These are phyloP conservation scores for Phytophthora pisi DNA, from an alignment of 352 stramenopile genomes.

Conservation along the genomic window DNA sequence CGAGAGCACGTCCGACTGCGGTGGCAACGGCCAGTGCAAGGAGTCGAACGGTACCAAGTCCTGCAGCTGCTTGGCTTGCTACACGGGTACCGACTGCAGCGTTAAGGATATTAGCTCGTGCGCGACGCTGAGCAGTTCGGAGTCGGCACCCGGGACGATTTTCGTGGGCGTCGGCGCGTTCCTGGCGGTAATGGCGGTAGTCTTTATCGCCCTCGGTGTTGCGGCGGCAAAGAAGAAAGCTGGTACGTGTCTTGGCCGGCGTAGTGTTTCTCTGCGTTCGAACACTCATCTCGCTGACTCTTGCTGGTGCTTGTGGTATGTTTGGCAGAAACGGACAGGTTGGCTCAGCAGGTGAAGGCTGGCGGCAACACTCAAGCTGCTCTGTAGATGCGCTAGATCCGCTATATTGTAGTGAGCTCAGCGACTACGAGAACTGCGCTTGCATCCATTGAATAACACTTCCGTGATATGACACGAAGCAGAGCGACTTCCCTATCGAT, in stretches of 20 bases:
- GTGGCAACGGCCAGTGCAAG: constrained; percentile 77
- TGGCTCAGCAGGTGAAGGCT: constrained; percentile 69
- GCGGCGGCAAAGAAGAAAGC: constrained; percentile 74
- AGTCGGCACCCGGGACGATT: constrained; percentile 68
- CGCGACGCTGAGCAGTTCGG: constrained; percentile 63
- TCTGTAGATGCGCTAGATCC: constrained; percentile 37
- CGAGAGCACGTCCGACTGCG: constrained; percentile 67
- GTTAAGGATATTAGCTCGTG: constrained; percentile 77
- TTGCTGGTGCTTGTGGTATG: constrained; percentile 3
- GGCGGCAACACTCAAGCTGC: constrained; percentile 44
- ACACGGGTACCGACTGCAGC: constrained; percentile 78
- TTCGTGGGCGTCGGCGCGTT: constrained; percentile 77
- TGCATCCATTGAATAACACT: constrained; percentile 22
- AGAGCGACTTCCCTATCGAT: not conserved
- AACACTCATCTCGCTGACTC: constrained; percentile 4
- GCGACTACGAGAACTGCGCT: not conserved
- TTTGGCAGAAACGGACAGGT: constrained; percentile 63
- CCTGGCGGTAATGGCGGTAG: constrained; percentile 73
- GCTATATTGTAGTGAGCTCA: constrained; percentile 15
- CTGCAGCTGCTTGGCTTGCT: constrained; percentile 80
- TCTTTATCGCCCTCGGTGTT: constrained; percentile 76
- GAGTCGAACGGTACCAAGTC: constrained; percentile 62
- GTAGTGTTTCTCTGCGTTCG: not conserved
- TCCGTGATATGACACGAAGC: constrained; percentile 16
- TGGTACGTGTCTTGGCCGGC: constrained; percentile 44